A percentile compares a stretch with the other conserved stretches of the same genome.
phyloP scores from a whole-genome alignment of 345 rosid species.

The Rubroshorea leprosula region DNA sequence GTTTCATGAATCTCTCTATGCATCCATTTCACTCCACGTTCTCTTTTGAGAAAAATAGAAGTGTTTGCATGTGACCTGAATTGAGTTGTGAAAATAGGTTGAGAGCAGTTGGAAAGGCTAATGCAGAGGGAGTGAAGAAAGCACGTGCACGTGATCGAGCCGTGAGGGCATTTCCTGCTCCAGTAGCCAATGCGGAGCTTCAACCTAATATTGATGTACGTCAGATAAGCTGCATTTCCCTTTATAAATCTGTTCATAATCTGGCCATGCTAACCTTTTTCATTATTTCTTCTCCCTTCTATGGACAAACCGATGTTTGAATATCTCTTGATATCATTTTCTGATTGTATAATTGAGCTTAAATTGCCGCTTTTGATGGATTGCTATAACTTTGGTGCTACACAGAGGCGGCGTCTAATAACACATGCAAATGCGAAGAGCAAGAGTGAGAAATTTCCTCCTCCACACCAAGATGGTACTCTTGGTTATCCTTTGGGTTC shows the following conservation, averaged over 20 bases:
- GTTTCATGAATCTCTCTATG: too few relatives aligned
- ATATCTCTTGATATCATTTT: too few relatives aligned
- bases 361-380: background rate
- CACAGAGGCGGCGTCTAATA: conserved; percentile 61
- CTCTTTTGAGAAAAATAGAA: too few relatives aligned
- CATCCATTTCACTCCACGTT: too few relatives aligned
- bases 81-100: conserved; percentile 20
- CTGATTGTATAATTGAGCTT: too few relatives aligned
- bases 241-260: background rate
- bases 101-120: conserved; percentile 71
- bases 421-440: conserved; percentile 67
- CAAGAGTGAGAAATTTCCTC: conserved; percentile 61
- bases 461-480: conserved; percentile 80
- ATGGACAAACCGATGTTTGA: too few relatives aligned
- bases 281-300: too few relatives aligned
- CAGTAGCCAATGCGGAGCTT: conserved; percentile 95
- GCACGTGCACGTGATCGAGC: conserved; percentile 65
- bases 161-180: conserved; percentile 63
- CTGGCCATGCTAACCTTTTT: too few relatives aligned
- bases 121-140: conserved; percentile 68
- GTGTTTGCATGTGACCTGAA: too few relatives aligned
- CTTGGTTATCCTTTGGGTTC: conserved; percentile 58
- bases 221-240: conserved; percentile 9
- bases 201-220: conserved; percentile 88
- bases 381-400: conserved; percentile 12